Conservation (phyloP, 805 yeast genomes). For the Starmerella vaccinii region DNA sequence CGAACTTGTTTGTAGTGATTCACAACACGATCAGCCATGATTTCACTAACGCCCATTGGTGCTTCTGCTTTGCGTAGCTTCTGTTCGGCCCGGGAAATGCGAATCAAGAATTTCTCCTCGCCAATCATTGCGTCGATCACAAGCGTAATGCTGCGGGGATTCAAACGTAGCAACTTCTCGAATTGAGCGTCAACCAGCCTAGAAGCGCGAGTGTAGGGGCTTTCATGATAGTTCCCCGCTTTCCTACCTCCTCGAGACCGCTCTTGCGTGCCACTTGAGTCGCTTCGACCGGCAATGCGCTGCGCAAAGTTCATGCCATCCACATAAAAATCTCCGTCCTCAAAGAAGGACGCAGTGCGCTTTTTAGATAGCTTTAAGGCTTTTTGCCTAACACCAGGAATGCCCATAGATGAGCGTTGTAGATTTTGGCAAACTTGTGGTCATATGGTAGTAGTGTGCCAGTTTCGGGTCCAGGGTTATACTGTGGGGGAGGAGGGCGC, state of each 20-base stretch:
- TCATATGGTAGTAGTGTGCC: too few species aligned
- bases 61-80: conserved; percentile 1
- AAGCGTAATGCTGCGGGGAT: conserved; percentile 5
- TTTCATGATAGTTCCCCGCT: neutral
- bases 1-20: neutral
- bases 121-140: conserved; percentile 8
- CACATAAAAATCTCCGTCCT: conserved; percentile 5
- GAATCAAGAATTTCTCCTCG: conserved; percentile 7
- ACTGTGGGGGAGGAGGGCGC: too few species aligned
- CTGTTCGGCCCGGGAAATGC: neutral
- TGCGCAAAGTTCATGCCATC: conserved; percentile 8
- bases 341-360: neutral
- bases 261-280: neutral
- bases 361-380: neutral
- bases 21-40: neutral
- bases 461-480: too few species aligned
- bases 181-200: neutral
- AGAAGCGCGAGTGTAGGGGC: neutral
- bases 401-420: neutral
- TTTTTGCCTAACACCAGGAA: neutral
- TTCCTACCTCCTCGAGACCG: neutral
- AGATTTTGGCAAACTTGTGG: neutral
- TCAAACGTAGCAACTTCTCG: neutral
- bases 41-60: neutral
- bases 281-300: neutral